Evolutionary conservation across 345 rosid species (phyloP), one percentile per base, ranked within the genome.

Genomic region (Conringia planisiliqua): DNA sequence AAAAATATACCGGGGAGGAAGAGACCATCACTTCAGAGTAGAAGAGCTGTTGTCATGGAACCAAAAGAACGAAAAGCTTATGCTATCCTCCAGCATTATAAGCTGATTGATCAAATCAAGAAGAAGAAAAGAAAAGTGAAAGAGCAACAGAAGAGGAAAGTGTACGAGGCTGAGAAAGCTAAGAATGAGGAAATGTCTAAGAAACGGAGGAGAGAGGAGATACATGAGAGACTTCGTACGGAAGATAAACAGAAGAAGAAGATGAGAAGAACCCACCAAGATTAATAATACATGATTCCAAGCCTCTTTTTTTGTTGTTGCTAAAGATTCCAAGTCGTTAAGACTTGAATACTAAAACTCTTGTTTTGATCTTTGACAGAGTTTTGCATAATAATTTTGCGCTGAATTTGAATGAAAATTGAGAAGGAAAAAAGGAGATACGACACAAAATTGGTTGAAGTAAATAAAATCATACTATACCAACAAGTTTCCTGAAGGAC

Each of bases 121-220:
- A 80, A 46, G 75, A 85, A 83, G 80, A 89, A 87, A 72, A 83
- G 79, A 4, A 92, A 87, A 78, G 71, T 70, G 9, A 81, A 7
- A 12, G 77, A 83, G 72, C 79, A 81, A 11, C 77, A 80, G 79
- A 88, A 85, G 80, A 86, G 82, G 76, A 82, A 81, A 54, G 71
- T 75, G 59, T 57, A 70, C 0, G 84, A 81, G 58, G 66, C 68
- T 27, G 85, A 88, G 82, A 88, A 62, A 82, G 88, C 85, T 2
- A 91, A 91, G 85, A 90, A 81, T 0, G 97, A 88, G 48, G 76
- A 80, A 79, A 27, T 82, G 64, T 78, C 71, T 1, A 86, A 79
- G 76, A 94, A 94, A 81, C 91, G 96, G 20, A 83, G 60, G 33
- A 88, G 97, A 73, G 97, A 88, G 72, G 91, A 88, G 78, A 74